These are phyloP conservation scores for Fusarium sp. DNA, from an alignment of 2,329 filamentous ascomycete genomes.

Conservation along the genomic window DNA sequence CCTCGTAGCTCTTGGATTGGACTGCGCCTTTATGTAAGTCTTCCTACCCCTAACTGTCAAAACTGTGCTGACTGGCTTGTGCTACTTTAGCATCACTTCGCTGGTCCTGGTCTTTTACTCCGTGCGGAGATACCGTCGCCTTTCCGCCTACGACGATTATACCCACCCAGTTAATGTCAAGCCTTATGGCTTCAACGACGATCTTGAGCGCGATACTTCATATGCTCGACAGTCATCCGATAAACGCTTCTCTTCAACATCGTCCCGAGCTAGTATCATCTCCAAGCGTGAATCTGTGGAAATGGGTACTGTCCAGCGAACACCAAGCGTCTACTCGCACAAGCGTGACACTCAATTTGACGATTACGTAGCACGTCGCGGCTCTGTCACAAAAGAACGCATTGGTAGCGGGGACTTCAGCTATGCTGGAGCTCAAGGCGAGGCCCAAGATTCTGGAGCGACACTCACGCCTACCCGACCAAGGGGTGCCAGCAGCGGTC, in stretches of 20 bases:
- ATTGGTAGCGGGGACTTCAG: conserved; percentile 50
- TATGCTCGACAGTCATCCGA: conserved; percentile 45
- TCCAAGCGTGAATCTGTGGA: conserved; percentile 40
- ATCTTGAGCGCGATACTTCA: conserved; percentile 42
- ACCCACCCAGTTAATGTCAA: conserved; percentile 62
- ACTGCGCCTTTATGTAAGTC: conserved; percentile 61
- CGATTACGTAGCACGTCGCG: conserved; percentile 54
- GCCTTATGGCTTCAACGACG: conserved; percentile 58
- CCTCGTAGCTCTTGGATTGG: conserved; percentile 60
- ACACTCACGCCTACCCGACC: conserved; percentile 37
- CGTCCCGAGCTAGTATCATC: conserved; percentile 47
- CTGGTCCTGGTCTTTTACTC: conserved; percentile 60
- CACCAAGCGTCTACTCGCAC: conserved; percentile 54
- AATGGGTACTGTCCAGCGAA: conserved; percentile 38
- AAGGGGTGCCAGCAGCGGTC: conserved; percentile 43
- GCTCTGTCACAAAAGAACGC: conserved; percentile 40
- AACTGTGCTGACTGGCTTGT: conserved; percentile 20
- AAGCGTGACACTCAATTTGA: conserved; percentile 61
- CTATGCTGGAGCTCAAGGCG: conserved; percentile 36
- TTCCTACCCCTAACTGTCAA: background rate
- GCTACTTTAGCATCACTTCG: conserved; percentile 48
- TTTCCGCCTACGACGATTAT: conserved; percentile 62
- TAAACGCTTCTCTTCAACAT: conserved; percentile 42
- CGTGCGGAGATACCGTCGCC: conserved; percentile 58
- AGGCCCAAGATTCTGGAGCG: conserved; percentile 20